Base-by-base conservation (phyloP, 2,329 filamentous ascomycete genomes). In the Talaromyces albobiverticillius region DNA sequence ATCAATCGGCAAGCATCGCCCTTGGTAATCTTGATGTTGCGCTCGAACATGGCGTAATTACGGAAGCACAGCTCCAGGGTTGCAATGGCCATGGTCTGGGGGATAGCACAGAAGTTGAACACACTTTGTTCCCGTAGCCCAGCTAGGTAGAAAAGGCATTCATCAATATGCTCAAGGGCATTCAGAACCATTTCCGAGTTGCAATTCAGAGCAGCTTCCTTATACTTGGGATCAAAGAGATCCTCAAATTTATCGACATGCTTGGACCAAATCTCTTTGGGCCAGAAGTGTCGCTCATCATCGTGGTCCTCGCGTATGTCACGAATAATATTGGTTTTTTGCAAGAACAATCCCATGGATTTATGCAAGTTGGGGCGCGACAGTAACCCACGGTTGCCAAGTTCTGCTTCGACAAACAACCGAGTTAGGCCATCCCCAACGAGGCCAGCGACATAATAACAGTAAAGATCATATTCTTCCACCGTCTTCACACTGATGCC, bases 301-400 rank as follows among this genome's bases (percentile, higher is more conserved):
- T 89, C 82, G 63, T 86, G 86, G 68, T 99, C 94, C 71, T 99
- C 94, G 63, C 86, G 85, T 60, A 97, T 83, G 70, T 99, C 94
- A 68, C 94, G 90, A 68, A 97, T 96, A 71, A 99, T 96, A 79
- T 99, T 99, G 61, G 91, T 95, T 79, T 99, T 96, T 69, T 99
- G 94, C 58, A 99, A 78, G 74, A 99, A 96, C 62, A 96, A 88
- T 22, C 90, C 94, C 94, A 99, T 99, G 42, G 90, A 93, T 74
- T 96, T 92, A 63, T 90, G 89, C 47, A 99, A 82, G 57, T 90
- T 79, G 31, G 88, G 85, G 49, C 90, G 84, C 59, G 92, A 82
- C 50, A 93, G 77, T 49, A 99, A 81, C 54, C 86, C 88, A 2
- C 89, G 87, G 71, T 96, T 96, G 57, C 90, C 94, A 54, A 95